Base-by-base conservation (phyloP, 331 rosid genomes). In the Quercus tomentella region DNA sequence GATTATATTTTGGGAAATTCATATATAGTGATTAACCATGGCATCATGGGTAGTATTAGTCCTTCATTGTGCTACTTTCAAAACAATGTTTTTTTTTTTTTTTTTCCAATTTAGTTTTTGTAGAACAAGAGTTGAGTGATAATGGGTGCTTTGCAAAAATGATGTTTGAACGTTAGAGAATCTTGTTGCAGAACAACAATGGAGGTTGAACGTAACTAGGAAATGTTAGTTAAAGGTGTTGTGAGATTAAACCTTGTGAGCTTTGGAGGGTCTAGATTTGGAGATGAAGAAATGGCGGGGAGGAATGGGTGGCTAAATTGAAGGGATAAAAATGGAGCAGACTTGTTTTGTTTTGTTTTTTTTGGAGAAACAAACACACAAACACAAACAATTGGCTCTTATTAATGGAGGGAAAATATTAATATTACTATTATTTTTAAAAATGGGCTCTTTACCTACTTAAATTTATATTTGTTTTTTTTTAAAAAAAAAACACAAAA, bases 221-320 rank as follows among this genome's bases (percentile, higher is more conserved):
- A 72, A 70, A 65, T 73, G 76, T 70, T 20, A 87, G 88, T 84
- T 79, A 83, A 83, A 23, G 80, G 80, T 77, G 65, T 66, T 68
- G 70, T 75, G 63, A 58, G 56, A 62, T 45, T 63, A 37, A 37
- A 37, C 82, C 71, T 33, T 84, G 72, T 80, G 80, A 56, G 70
- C 14, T 37, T 28, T 65, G 70, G 45, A 65, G 74, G 74, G 75
- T 35, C 85, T 85, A 81, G 70, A 56, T 76, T 80, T 88, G 74
- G 77, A 84, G 91, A 76, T 52, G 87, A 88, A 86, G 87, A 90
- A 85, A 84, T 86, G 94, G 93, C 82, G 75, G 84, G 81, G 92
- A 88, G 93, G 35, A 88, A 80, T 86, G 91, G 74, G 78, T 78
- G 94, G 90, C 94, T 87, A 79, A 77, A 84, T 87, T 76, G 74